Conservation (phyloP, 2,329 filamentous ascomycete species). For the Phialophora macrospora region DNA sequence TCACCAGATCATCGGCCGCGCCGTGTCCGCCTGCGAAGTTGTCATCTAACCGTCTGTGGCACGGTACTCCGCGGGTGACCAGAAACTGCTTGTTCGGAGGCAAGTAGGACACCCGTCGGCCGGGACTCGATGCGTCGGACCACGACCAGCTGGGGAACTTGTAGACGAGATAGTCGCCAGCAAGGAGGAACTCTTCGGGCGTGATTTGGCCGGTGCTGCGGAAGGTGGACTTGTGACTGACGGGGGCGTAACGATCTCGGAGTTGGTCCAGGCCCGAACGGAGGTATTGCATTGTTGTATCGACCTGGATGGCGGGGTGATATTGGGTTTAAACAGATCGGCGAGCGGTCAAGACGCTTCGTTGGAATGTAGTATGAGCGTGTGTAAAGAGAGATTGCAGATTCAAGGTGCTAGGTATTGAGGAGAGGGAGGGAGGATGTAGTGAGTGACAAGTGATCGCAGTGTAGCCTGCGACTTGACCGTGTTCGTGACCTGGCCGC, state of each 20-base stretch:
- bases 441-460: background rate
- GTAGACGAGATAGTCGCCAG: slow-evolving; percentile 97
- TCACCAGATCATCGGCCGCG: slow-evolving; percentile 82
- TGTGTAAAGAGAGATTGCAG: background rate
- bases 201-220: slow-evolving; percentile 93
- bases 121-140: slow-evolving; percentile 82
- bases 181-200: slow-evolving; percentile 92
- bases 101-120: slow-evolving; percentile 78
- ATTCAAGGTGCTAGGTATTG: background rate
- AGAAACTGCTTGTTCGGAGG: slow-evolving; percentile 93
- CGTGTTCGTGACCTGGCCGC: slow-evolving; percentile 3
- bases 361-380: background rate
- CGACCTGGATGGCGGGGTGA: slow-evolving; percentile 2
- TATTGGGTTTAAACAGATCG: background rate
- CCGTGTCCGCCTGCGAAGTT: slow-evolving; percentile 90
- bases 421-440: background rate
- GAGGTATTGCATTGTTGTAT: slow-evolving; percentile 76
- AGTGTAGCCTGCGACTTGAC: slow-evolving; percentile 1
- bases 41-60: slow-evolving; percentile 86
- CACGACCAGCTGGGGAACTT: slow-evolving; percentile 99
- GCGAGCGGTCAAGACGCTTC: background rate
- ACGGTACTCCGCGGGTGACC: slow-evolving; percentile 91
- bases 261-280: slow-evolving; percentile 91
- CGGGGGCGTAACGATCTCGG: slow-evolving; percentile 87
- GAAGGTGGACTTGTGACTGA: slow-evolving; percentile 90